Evolutionary conservation across 495 filamentous ascomycete genomes (phyloP).

Genomic region (Tuber brumale): DNA sequence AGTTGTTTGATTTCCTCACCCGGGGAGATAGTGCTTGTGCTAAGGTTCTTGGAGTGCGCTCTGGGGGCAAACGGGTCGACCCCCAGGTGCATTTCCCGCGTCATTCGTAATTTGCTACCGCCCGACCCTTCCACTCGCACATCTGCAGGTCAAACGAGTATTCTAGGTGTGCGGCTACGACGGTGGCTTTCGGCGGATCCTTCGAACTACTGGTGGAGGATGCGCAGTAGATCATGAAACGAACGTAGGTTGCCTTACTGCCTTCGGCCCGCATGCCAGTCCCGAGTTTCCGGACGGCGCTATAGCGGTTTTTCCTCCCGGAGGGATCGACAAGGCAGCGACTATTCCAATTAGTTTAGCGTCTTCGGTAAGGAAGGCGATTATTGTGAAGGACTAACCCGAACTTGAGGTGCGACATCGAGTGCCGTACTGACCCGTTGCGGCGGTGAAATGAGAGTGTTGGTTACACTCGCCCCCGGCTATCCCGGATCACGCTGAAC

Average conservation of each 20-base stretch:
- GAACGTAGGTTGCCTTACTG: constrained; percentile 46
- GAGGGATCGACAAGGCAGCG: constrained; percentile 69
- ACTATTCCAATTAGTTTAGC: not conserved
- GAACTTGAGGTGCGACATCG: too few relatives aligned
- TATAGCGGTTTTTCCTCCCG: constrained; percentile 63
- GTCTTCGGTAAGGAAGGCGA: too few relatives aligned
- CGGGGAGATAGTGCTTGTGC: constrained; percentile 12
- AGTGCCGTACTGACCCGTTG: too few relatives aligned
- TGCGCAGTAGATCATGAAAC: constrained; percentile 87
- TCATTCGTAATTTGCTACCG: too few relatives aligned
- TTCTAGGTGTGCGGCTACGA: not conserved
- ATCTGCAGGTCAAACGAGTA: not conserved
- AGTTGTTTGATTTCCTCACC: constrained; percentile 12
- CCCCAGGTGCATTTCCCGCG: not conserved
- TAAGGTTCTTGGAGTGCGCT: constrained; percentile 1
- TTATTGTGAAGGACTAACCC: too few relatives aligned
- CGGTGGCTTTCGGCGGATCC: constrained; percentile 42
- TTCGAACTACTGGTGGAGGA: constrained; percentile 65
- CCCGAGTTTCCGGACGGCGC: constrained; percentile 60
- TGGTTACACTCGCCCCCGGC: too few relatives aligned
- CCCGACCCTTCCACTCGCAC: not conserved
- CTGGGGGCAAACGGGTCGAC: too few relatives aligned
- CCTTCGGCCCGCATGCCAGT: constrained; percentile 51
- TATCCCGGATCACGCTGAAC: too few relatives aligned
- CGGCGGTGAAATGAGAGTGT: too few relatives aligned